These are phyloP conservation scores for Fusarium staphyleae DNA, from an alignment of 2,329 filamentous ascomycete genomes.

Conservation along the genomic window DNA sequence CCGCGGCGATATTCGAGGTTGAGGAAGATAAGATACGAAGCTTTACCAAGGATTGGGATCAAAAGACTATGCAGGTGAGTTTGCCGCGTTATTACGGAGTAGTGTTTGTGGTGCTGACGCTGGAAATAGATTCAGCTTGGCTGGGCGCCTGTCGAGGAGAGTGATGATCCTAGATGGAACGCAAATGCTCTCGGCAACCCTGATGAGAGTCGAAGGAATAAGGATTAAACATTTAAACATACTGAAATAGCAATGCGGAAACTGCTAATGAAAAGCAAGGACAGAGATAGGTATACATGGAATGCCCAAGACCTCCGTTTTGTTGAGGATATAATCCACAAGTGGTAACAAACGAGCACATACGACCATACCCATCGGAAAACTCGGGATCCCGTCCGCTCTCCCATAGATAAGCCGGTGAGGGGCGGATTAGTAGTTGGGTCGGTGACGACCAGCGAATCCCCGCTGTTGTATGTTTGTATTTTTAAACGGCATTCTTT, in stretches of 20 bases:
- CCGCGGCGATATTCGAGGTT: conserved; percentile 37
- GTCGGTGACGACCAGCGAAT: too few relatives aligned
- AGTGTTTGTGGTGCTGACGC: background rate
- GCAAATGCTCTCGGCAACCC: conserved; percentile 21
- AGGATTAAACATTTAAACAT: background rate
- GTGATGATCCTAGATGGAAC: conserved; percentile 37
- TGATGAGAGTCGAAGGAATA: conserved; percentile 9
- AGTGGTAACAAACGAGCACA: background rate
- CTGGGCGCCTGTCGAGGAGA: conserved; percentile 35
- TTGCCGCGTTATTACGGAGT: too few relatives aligned
- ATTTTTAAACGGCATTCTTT: too few relatives aligned
- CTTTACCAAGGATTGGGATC: conserved; percentile 27
- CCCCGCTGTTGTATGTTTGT: too few relatives aligned
- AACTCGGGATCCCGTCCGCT: background rate
- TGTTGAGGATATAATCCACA: background rate
- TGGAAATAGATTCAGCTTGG: conserved; percentile 34
- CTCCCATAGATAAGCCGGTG: too few relatives aligned
- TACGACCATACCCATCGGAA: background rate
- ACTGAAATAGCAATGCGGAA: background rate
- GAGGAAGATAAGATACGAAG: conserved; percentile 24
- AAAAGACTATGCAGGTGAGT: conserved; percentile 24
- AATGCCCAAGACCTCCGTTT: too few relatives aligned
- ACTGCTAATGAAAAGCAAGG: too few relatives aligned
- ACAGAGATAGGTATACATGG: too few relatives aligned
- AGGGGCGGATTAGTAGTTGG: too few relatives aligned